Evolutionary conservation across 2,329 filamentous ascomycete species (phyloP).

Genomic region (Tolypocladium inflatum): DNA sequence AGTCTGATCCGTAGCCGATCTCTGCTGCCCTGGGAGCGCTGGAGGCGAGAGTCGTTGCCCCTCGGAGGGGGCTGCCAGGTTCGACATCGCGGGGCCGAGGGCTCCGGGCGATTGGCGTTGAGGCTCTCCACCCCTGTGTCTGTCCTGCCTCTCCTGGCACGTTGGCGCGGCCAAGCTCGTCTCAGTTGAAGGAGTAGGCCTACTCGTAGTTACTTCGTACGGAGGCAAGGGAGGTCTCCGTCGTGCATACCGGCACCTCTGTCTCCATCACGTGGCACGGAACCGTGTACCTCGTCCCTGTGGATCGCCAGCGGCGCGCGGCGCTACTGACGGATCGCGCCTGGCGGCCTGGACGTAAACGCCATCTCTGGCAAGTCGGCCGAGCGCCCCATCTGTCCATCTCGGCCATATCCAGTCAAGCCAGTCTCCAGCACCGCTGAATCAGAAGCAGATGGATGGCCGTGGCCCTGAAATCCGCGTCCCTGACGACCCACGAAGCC

Average conservation of each 20-base stretch:
- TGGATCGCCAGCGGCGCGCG: neutral
- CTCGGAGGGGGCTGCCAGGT: neutral
- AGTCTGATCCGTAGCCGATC: neutral
- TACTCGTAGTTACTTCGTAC: neutral
- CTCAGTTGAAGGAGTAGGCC: neutral
- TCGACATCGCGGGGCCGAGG: neutral
- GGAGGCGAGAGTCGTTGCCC: neutral
- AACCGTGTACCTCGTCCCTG: neutral
- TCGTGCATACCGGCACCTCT: neutral
- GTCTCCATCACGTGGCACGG: neutral
- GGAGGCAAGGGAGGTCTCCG: neutral
- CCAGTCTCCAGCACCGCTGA: neutral
- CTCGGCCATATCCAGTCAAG: neutral
- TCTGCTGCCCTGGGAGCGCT: neutral
- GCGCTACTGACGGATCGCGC: neutral
- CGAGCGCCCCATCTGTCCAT: neutral
- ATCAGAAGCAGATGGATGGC: neutral
- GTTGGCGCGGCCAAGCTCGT: neutral
- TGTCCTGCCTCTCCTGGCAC: neutral
- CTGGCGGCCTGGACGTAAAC: neutral
- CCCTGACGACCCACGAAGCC: neutral
- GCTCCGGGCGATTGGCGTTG: neutral
- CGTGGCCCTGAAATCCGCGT: neutral
- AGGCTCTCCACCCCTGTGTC: neutral
- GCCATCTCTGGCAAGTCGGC: neutral